Evolutionary conservation across 257 asterid species (phyloP).

Genomic region (Nicotiana knightiana): DNA sequence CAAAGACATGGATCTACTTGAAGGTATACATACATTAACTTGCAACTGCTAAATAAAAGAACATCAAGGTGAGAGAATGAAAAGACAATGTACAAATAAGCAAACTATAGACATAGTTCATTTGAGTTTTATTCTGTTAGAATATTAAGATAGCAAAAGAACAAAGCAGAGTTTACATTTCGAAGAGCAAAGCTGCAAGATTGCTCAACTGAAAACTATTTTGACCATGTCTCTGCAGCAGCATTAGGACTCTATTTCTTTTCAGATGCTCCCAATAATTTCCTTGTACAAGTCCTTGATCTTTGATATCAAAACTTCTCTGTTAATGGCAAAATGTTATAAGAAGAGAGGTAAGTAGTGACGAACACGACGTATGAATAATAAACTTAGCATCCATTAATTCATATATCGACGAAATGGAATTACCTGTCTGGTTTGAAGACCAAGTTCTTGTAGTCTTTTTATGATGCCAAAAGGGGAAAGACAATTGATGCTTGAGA

Average conservation of each 20-base stretch:
- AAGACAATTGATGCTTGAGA: too few relatives aligned
- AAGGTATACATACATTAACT: neutral
- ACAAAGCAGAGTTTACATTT: conserved; percentile 9
- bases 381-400: neutral
- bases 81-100: conserved; percentile 3
- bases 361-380: neutral
- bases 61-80: neutral
- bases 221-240: conserved; percentile 5
- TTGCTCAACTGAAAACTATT: conserved; percentile 7
- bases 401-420: neutral
- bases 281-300: conserved; percentile 51
- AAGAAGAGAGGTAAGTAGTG: neutral
- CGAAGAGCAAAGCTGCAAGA: neutral
- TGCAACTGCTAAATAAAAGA: neutral
- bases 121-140: conserved; percentile 9
- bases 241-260: neutral
- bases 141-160: neutral
- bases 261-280: conserved; percentile 56
- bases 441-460: conserved; percentile 48
- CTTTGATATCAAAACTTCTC: conserved; percentile 68
- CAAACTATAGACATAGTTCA: neutral
- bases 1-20: neutral
- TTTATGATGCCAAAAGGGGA: too few relatives aligned
- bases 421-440: conserved; percentile 61
- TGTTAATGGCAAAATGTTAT: conserved; percentile 26